Percentiles rank a stretch among this genome's conserved stretches.
Evolutionary conservation across 345 rosid species (phyloP).

Genomic region (Pseudoturritis turrita): DNA sequence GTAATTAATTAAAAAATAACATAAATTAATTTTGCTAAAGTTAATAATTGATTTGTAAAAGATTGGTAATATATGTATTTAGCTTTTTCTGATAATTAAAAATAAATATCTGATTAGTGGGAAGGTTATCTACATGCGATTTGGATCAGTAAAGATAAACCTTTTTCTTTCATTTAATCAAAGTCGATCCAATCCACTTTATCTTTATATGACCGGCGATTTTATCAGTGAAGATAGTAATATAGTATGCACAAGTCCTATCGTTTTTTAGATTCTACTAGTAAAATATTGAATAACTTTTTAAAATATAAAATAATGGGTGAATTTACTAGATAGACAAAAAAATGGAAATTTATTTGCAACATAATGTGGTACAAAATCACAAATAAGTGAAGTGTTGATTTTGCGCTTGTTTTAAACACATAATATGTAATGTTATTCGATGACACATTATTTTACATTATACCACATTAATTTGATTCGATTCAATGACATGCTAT

Average conservation of each 20-base stretch:
- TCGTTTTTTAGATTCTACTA: not conserved
- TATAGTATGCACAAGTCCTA: not conserved
- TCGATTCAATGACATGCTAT: too few species aligned
- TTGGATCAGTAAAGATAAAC: not conserved
- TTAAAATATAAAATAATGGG: too few species aligned
- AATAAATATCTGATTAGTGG: not conserved
- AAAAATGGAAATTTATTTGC: too few species aligned
- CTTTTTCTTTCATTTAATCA: not conserved
- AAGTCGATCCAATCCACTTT: not conserved
- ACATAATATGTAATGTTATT: too few species aligned
- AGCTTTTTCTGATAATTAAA: not conserved
- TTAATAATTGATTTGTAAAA: not conserved
- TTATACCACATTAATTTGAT: too few species aligned
- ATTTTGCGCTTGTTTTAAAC: too few species aligned
- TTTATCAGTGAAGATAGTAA: not conserved
- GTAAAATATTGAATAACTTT: not conserved
- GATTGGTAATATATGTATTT: not conserved
- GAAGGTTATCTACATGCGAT: not conserved
- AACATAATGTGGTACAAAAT: too few species aligned
- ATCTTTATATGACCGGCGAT: not conserved
- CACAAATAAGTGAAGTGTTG: too few species aligned
- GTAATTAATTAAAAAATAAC: not conserved
- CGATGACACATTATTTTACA: too few species aligned
- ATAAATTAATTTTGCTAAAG: not conserved
- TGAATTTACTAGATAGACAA: too few species aligned